phyloP scores from a whole-genome alignment of 2,329 filamentous ascomycete genomes.

The Fusarium xyrophilum region DNA sequence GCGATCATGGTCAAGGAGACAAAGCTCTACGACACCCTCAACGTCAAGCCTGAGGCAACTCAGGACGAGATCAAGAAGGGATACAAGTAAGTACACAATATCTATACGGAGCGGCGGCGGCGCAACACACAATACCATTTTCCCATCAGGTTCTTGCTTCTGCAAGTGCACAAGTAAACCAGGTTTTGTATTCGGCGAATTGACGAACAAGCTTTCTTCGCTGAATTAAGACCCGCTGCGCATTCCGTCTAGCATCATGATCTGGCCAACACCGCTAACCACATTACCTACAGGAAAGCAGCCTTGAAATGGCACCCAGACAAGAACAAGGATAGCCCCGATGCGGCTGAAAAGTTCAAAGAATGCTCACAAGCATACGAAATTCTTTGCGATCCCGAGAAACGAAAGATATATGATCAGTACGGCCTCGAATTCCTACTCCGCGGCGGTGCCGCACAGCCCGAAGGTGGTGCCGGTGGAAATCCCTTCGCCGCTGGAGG shows the following conservation, averaged over 20 bases:
- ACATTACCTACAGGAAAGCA: conserved; percentile 67
- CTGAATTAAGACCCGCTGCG: background rate
- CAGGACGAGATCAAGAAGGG: conserved; percentile 98
- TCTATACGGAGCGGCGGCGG: background rate
- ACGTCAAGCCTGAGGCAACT: conserved; percentile 77
- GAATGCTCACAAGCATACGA: conserved; percentile 98
- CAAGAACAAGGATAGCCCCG: conserved; percentile 93
- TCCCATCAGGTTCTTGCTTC: background rate
- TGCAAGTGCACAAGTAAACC: background rate
- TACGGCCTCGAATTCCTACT: conserved; percentile 93
- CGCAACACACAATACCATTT: background rate
- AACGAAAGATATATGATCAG: conserved; percentile 93
- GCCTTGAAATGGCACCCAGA: conserved; percentile 95
- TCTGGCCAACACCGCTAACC: conserved; percentile 45
- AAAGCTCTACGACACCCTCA: conserved; percentile 89
- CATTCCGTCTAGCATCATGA: background rate
- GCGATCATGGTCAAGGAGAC: conserved; percentile 88
- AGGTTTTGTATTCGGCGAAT: background rate
- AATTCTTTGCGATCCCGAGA: conserved; percentile 95
- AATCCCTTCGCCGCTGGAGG: conserved; percentile 66
- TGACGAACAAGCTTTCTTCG: background rate
- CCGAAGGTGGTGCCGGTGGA: conserved; percentile 63
- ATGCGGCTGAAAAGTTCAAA: conserved; percentile 93
- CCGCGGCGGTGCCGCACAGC: conserved; percentile 74
- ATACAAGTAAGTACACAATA: conserved; percentile 70